Conservation (phyloP, 2,329 filamentous ascomycete genomes). For the Helminthosporium solani region DNA sequence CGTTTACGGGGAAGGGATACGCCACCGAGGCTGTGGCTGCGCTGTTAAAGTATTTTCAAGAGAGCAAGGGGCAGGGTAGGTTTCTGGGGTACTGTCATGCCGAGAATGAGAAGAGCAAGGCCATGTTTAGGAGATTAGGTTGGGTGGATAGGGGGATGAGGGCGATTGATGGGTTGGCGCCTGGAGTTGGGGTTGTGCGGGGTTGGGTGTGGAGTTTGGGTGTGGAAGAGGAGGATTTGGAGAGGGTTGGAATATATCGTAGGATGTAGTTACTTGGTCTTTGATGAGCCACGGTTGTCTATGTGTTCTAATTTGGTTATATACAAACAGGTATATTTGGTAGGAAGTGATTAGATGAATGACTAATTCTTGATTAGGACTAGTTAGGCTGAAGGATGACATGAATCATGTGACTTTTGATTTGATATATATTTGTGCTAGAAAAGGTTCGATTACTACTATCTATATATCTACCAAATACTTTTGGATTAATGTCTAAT, state of each 20-base stretch:
- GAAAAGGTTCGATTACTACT: no score
- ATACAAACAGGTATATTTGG: no score
- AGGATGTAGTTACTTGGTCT: no score
- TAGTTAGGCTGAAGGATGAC: no score
- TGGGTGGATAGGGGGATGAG: conserved; percentile 13
- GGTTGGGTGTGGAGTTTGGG: conserved; percentile 6
- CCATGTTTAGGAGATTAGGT: conserved; percentile 13
- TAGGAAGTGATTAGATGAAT: no score
- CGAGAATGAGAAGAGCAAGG: conserved; percentile 12
- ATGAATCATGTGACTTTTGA: no score
- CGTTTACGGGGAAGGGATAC: conserved; percentile 15
- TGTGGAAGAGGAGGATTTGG: conserved; percentile 3
- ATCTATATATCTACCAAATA: no score
- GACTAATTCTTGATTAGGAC: no score
- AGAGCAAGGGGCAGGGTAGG: conserved; percentile 1
- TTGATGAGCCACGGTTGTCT: no score
- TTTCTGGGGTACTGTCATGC: conserved; percentile 13
- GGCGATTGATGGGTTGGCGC: conserved; percentile 4
- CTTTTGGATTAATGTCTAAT: no score
- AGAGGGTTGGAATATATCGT: not conserved
- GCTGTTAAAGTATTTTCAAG: conserved; percentile 4
- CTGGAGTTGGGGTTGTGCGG: not conserved
- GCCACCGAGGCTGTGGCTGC: conserved; percentile 13
- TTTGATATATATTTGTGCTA: no score
- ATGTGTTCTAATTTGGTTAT: no score